Base-by-base conservation (phyloP, 257 asterid species). In the Eucommia ulmoides region DNA sequence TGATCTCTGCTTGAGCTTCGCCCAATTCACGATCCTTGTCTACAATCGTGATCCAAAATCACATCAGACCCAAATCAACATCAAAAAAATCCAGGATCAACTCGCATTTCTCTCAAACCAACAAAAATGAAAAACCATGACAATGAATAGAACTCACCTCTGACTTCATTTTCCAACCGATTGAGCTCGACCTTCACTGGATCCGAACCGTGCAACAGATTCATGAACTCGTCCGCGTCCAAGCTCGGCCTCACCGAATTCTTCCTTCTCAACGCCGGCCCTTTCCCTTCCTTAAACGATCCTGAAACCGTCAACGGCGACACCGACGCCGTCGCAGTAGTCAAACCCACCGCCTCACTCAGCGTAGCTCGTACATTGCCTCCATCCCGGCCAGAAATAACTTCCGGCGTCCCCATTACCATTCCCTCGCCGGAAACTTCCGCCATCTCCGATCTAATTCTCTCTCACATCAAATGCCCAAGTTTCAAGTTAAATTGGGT, bases 161-260 rank as follows among this genome's bases (percentile, higher is more conserved):
- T 81, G 82, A 91, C 85, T 72, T 86, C 97, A 47, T 91, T 91
- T 80, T 91, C 99, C 25, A 91, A 93, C 35, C 99, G 92, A 74
- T 86, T 91, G 61, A 91, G 99, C 87, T 91, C 99, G 68, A 91
- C 18, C 80, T 79, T 86, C 74, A 91, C 96, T 84, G 99, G 99
- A 91, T 91, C 99, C 93, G 99, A 91, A 24, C 99, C 99, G 56
- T 91, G 99, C 56, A 91, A 87, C 60, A 86, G 61, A 68, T 83
- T 91, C 26, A 91, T 62, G 54, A 91, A 86, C 71, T 91, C 99
- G 26, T 91, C 99, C n/a, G 94, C 88, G 59, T 91, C 98, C 21
- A 83, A 65, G 51, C 98, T 85, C 14, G 83, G 93, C 73, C 96
- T 75, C 63, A 75, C 74, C 66, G 84, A 70, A 71, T 84, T 74